Evolutionary conservation across 2,329 filamentous ascomycete genomes (phyloP), one percentile per base, ranked within the genome.

Genomic region (Microthyrium microscopicum): DNA sequence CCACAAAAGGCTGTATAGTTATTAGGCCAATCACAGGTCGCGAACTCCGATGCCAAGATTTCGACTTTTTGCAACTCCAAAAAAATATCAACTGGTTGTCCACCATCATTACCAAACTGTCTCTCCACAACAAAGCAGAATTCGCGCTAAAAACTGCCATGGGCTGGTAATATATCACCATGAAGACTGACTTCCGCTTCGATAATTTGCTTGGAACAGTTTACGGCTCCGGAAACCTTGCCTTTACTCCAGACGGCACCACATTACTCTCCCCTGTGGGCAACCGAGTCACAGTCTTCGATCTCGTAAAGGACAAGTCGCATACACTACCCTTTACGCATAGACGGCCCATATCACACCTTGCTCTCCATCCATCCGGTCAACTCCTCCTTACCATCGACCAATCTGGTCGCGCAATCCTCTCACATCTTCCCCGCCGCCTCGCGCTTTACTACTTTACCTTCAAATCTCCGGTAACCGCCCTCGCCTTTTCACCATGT

Each of bases 151-250:
- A n/a, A n/a, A n/a, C n/a, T n/a, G n/a, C n/a, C n/a, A n/a, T n/a
- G n/a, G n/a, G n/a, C n/a, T n/a, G n/a, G n/a, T 29, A 9, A 16
- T 9, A 29, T 11, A 11, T 31, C 25, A 66, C 42, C 40, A 98
- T 98, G 89, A 98, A 95, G 79, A 95, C 85, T 45, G 87, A 95
- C 61, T 98, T 95, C 58, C 49, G 94, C 85, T 98, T 98, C 62
- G 93, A 87, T 55, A 98, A 95, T 60, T 71, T 98, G 54, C 72
- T 98, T 50, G 91, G 89, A 53, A 98, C 89, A 46, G 89, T 98
- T 53, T 98, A 95, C 66, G 83, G 84, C 63, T 82, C 85, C 70
- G 89, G 91, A 59, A 98, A 95, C 56, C 71, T 98, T 50, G 70
- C 94, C 53, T 98, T 91, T 64, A 91, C 82, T 48, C 83, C 85